Percentiles rank a stretch among this genome's conserved stretches.
phyloP scores from a whole-genome alignment of 2,329 filamentous ascomycete species.

The Pseudogymnoascus sp. region DNA sequence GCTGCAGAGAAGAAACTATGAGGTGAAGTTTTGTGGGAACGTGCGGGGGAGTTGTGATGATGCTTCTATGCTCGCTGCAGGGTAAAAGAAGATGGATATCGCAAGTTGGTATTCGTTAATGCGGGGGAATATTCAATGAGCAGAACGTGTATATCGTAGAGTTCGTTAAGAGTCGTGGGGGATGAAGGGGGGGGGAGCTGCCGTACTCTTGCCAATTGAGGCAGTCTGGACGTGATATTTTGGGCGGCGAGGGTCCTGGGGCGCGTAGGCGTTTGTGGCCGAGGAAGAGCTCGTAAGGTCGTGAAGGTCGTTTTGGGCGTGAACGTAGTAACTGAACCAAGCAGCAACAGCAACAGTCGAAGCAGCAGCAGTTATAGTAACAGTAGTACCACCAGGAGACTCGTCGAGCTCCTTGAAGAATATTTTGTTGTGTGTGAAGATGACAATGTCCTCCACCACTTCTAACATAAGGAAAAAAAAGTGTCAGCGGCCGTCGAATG shows the following conservation, averaged over 20 bases:
- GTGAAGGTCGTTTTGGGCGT: constrained; percentile 13
- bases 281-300: constrained; percentile 20
- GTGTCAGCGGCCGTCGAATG: background rate
- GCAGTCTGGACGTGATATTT: constrained; percentile 17
- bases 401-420: background rate
- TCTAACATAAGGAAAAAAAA: background rate
- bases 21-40: background rate
- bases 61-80: background rate
- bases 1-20: background rate
- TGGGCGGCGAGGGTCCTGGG: constrained; percentile 28
- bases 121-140: constrained; percentile 13
- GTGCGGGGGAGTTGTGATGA: background rate
- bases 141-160: constrained; percentile 35
- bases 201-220: constrained; percentile 28
- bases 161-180: constrained; percentile 31
- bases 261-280: constrained; percentile 29
- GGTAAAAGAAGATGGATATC: constrained; percentile 17
- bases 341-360: constrained; percentile 9
- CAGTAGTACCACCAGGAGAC: background rate
- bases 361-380: background rate
- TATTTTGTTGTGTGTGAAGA: background rate
- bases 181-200: constrained; percentile 23
- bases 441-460: background rate
- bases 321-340: background rate
- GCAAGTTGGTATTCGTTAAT: constrained; percentile 19